These are phyloP conservation scores for Dothideomycetes sp. DNA, from an alignment of 2,329 filamentous ascomycete species.

Conservation along the genomic window DNA sequence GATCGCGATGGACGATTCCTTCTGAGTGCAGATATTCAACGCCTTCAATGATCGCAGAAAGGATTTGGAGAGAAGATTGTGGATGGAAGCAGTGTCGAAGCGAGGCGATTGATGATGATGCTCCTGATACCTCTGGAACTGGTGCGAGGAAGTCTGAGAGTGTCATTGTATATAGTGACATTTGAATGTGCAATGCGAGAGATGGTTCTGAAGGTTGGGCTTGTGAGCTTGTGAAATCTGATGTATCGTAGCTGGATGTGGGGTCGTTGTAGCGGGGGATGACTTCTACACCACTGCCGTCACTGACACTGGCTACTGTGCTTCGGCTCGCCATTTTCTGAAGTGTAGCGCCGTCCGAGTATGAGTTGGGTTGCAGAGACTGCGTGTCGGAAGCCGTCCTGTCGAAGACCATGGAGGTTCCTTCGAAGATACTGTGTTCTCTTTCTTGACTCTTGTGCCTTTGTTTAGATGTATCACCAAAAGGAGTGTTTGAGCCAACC, in stretches of 20 bases:
- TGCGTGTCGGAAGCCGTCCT: constrained; percentile 2
- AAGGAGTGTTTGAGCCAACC: too few species aligned
- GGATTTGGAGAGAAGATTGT: constrained; percentile 45
- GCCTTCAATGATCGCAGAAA: constrained; percentile 53
- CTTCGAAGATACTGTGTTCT: constrained; percentile 5
- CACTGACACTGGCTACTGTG: constrained; percentile 18
- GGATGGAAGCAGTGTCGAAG: constrained; percentile 55
- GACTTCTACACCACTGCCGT: constrained; percentile 39
- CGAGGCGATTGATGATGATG: constrained; percentile 16
- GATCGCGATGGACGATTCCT: constrained; percentile 55
- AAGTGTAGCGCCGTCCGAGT: constrained; percentile 6
- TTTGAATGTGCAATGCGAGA: constrained; percentile 56
- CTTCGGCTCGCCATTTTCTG: constrained; percentile 22
- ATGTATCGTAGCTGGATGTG: constrained; percentile 23
- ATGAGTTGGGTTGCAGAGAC: constrained; percentile 4
- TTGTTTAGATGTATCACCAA: constrained; percentile 1
- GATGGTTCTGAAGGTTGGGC: constrained; percentile 16
- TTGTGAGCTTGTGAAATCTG: constrained; percentile 2
- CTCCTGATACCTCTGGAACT: too few species aligned
- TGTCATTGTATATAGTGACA: constrained; percentile 56
- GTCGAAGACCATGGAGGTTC: not conserved
- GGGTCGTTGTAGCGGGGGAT: constrained; percentile 35
- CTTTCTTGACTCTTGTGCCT: not conserved
- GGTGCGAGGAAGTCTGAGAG: constrained; percentile 49
- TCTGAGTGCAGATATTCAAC: constrained; percentile 56